Conservation (phyloP, 2,329 filamentous ascomycete genomes). For the Monosporascus sp. region DNA sequence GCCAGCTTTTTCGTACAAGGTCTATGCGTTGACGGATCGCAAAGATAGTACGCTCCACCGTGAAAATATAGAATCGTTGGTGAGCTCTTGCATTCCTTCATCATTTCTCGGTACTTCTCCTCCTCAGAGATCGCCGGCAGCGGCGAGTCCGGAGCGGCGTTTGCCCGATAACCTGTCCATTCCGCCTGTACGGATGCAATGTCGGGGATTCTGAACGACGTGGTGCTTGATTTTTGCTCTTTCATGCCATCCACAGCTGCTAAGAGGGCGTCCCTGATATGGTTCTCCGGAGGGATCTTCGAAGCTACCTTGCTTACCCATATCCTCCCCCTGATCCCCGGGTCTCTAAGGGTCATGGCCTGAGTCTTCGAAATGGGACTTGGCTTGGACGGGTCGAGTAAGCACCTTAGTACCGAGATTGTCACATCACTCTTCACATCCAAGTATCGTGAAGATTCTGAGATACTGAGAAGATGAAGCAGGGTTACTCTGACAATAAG, state of each 20-base stretch:
- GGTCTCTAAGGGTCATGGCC: slow-evolving; percentile 25
- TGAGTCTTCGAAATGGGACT: slow-evolving; percentile 59
- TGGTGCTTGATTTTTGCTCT: slow-evolving; percentile 23
- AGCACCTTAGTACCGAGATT: slow-evolving; percentile 64
- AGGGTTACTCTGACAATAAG: slow-evolving; percentile 57
- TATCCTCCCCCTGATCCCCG: slow-evolving; percentile 65
- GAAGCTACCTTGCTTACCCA: slow-evolving; percentile 74
- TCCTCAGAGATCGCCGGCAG: slow-evolving; percentile 55
- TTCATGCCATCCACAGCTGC: slow-evolving; percentile 52
- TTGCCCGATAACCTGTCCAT: slow-evolving; percentile 67
- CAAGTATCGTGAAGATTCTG: slow-evolving; percentile 68
- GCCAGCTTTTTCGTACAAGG: slow-evolving; percentile 54
- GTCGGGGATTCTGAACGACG: slow-evolving; percentile 39
- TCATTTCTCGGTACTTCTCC: slow-evolving; percentile 60
- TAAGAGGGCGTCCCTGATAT: slow-evolving; percentile 52
- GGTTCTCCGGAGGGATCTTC: slow-evolving; percentile 51
- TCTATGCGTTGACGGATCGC: slow-evolving; percentile 66
- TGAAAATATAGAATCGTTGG: slow-evolving; percentile 70
- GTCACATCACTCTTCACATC: slow-evolving; percentile 71
- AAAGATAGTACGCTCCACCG: slow-evolving; percentile 68
- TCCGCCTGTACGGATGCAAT: slow-evolving; percentile 60
- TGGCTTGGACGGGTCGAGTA: slow-evolving; percentile 45
- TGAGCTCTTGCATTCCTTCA: slow-evolving; percentile 59
- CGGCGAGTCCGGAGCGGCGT: slow-evolving; percentile 41
- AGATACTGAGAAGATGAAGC: slow-evolving; percentile 60